A percentile compares a stretch with the other conserved stretches of the same genome.
phyloP scores from a whole-genome alignment of 352 stramenopile species.

The Phytopythium mirpurense region DNA sequence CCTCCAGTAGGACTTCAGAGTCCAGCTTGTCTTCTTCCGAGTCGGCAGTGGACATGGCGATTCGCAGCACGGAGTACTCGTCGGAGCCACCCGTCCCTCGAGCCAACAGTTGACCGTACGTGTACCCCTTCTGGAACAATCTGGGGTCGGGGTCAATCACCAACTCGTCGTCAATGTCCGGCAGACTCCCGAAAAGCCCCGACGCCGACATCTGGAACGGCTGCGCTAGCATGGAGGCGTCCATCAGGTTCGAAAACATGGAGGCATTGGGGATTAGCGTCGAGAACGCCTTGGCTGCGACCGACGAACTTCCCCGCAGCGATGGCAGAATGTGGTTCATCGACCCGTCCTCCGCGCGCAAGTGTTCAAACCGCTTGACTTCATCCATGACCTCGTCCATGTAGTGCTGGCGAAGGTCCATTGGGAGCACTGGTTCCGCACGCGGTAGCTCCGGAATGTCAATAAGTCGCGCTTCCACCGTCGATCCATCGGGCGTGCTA shows the following conservation, averaged over 20 bases:
- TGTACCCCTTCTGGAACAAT: conserved; percentile 26
- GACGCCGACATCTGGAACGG: conserved; percentile 29
- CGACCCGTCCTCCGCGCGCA: conserved; percentile 29
- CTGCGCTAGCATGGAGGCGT: conserved; percentile 53
- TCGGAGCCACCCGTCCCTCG: conserved; percentile 19
- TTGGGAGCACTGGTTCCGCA: conserved; percentile 35
- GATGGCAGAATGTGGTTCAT: conserved; percentile 57
- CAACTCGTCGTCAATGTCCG: conserved; percentile 45
- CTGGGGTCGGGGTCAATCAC: conserved; percentile 59
- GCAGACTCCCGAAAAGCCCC: conserved; percentile 54
- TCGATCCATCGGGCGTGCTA: conserved; percentile 63
- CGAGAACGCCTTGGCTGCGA: conserved; percentile 68
- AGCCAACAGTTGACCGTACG: conserved; percentile 21
- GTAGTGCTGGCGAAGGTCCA: conserved; percentile 46
- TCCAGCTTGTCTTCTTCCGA: conserved; percentile 51
- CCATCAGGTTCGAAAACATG: conserved; percentile 75
- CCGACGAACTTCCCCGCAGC: conserved; percentile 52
- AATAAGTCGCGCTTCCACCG: conserved; percentile 58
- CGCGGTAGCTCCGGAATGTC: conserved; percentile 53
- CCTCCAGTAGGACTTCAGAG: conserved; percentile 77
- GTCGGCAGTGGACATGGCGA: conserved; percentile 74
- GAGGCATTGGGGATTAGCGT: conserved; percentile 61
- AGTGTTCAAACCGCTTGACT: conserved; percentile 47
- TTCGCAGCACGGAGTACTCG: conserved; percentile 68
- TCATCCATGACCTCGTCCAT: conserved; percentile 62